These are phyloP conservation scores for Exophiala phaeomuriformis DNA, from an alignment of 2,329 filamentous ascomycete genomes.

Conservation along the genomic window DNA sequence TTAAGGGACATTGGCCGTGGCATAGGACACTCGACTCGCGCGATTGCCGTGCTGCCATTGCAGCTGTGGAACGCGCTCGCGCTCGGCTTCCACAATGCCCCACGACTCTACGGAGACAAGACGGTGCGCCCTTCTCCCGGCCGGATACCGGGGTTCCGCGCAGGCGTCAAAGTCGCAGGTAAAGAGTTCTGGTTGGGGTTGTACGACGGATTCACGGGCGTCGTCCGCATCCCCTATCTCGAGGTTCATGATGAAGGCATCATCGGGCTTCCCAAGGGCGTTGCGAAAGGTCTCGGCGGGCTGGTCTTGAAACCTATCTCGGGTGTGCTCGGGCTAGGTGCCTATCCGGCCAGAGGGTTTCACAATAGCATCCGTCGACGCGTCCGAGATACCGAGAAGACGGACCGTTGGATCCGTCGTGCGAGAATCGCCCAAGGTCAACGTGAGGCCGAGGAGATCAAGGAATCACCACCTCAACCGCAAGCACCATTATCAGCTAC, in stretches of 20 bases:
- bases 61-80: constrained; percentile 45
- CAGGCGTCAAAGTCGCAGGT: constrained; percentile 39
- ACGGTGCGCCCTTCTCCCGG: constrained; percentile 40
- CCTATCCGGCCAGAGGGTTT: constrained; percentile 39
- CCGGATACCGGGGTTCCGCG: constrained; percentile 42
- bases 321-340: constrained; percentile 37
- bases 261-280: constrained; percentile 37
- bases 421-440: constrained; percentile 25
- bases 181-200: constrained; percentile 41
- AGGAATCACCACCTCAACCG: not conserved
- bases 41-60: constrained; percentile 35
- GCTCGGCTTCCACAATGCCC: constrained; percentile 49
- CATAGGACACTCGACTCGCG: constrained; percentile 22
- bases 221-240: constrained; percentile 39
- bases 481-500: no score
- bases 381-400: constrained; percentile 30
- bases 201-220: constrained; percentile 40
- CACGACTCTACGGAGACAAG: constrained; percentile 47
- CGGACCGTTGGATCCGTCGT: constrained; percentile 34
- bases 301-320: constrained; percentile 42
- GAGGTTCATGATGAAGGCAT: constrained; percentile 38
- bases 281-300: constrained; percentile 42
- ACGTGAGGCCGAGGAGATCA: constrained; percentile 14
- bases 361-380: constrained; percentile 38
- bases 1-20: constrained; percentile 23